Base-by-base conservation (phyloP, 1,139 yeast genomes). In the Scheffersomyces illinoinensis region DNA sequence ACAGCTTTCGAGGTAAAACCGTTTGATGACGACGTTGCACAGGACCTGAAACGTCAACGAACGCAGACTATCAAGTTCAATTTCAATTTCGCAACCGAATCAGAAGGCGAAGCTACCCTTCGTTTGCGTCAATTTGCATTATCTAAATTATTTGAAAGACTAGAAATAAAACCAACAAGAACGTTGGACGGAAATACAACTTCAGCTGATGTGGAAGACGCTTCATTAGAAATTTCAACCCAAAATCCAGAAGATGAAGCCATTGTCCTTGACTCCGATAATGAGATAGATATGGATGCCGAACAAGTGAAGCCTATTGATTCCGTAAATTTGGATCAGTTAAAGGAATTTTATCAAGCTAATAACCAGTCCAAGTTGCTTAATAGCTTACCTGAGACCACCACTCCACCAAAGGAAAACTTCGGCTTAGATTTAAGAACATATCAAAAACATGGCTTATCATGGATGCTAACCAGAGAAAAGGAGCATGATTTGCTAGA, bases 381-480 rank as follows among this genome's bases (percentile, higher is more conserved):
- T 12, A 77, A 79, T 20, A 78, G 77, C 50, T 78, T 91, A 50
- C 90, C 91, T 0, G 91, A 87, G 63, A 79, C 88, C 0, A 85
- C 86, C 5, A 64, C 60, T 4, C 97, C 97, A 0, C 84, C 89
- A 0, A 58, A 62, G 0, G 75, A 74, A 5, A 80, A 88, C 39
- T 90, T 92, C 66, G 76, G 76, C 7, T 64, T 91, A 58, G 75
- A 75, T 1, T 74, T 93, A 56, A 76, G 96, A 58, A 82, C 85
- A 1, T 93, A 93, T 69, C 98, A 93, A 71, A 85, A 83, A 61
- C 91, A 88, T 64, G 97, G 96, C 0, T 74, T 91, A 39, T 85
- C 92, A 3, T 91, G 97, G 97, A 88, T 91, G 93, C 73, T 91
- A 10, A 83, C 83, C 14, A 71, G 90, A 61, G 92, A 89, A 67